A percentile compares a stretch with the other conserved stretches of the same genome.
phyloP scores from a whole-genome alignment of 306 rosid genomes.

The Fragaria vesca region DNA sequence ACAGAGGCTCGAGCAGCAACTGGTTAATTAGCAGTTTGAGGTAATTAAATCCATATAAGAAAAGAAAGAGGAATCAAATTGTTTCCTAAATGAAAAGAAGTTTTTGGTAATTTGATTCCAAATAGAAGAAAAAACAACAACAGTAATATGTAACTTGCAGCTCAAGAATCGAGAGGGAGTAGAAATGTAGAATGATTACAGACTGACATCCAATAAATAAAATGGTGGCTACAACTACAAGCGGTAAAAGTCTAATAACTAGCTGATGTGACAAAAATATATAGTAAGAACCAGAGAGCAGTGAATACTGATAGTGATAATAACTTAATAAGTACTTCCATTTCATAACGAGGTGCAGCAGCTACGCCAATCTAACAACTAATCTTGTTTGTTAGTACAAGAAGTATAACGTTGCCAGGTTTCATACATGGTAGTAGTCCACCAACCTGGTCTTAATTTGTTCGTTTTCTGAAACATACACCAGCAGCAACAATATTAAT shows the following conservation, averaged over 20 bases:
- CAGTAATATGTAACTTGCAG: background rate
- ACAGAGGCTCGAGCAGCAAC: too few relatives aligned
- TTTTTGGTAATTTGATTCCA: background rate
- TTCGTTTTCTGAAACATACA: background rate
- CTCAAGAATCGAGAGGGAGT: background rate
- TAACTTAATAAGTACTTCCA: background rate
- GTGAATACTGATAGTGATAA: background rate
- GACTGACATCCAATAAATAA: background rate
- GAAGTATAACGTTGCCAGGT: background rate
- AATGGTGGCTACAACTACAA: background rate
- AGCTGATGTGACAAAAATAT: constrained; percentile 13
- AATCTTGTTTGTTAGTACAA: background rate
- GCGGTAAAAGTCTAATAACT: background rate
- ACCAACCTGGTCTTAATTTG: too few relatives aligned
- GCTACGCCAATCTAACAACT: background rate
- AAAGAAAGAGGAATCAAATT: background rate
- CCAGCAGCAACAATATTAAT: background rate
- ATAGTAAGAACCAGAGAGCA: background rate
- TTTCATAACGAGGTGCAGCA: background rate
- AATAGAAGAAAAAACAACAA: background rate
- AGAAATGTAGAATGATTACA: background rate
- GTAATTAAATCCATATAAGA: too few relatives aligned
- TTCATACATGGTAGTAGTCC: too few relatives aligned
- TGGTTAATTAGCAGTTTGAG: too few relatives aligned
- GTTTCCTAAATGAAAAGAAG: too few relatives aligned